A percentile compares a stretch with the other conserved stretches of the same genome.
phyloP scores from a whole-genome alignment of 116 monocot genomes.

The Phalaenopsis hybrid region DNA sequence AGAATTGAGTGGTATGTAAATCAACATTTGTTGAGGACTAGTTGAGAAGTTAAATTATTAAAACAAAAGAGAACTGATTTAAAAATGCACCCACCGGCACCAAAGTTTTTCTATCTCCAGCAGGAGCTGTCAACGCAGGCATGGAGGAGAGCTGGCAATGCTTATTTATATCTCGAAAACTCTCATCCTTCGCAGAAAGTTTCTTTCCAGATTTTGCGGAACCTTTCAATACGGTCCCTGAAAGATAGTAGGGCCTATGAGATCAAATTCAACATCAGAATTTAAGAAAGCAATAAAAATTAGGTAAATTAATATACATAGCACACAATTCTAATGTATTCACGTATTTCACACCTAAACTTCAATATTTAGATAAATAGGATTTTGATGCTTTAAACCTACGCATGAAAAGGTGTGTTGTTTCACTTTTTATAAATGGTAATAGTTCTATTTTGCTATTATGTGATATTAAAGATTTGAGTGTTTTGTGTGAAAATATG shows the following conservation, averaged over 20 bases:
- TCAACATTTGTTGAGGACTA: background rate
- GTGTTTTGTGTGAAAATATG: too few relatives aligned
- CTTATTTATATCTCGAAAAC: conserved; percentile 19
- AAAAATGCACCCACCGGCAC: conserved; percentile 34
- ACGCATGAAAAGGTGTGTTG: too few relatives aligned
- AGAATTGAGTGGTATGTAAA: too few relatives aligned
- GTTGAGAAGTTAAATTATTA: background rate
- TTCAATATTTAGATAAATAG: too few relatives aligned
- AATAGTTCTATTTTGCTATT: too few relatives aligned
- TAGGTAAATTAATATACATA: too few relatives aligned
- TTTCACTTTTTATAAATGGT: too few relatives aligned
- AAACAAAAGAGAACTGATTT: background rate
- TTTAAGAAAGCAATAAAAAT: too few relatives aligned
- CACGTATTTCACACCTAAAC: too few relatives aligned
- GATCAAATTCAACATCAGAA: background rate
- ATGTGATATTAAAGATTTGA: too few relatives aligned
- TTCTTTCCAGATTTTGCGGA: conserved; percentile 32
- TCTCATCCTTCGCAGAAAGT: conserved; percentile 20
- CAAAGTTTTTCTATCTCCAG: conserved; percentile 20
- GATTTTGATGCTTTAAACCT: too few relatives aligned
- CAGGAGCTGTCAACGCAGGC: conserved; percentile 14
- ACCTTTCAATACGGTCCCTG: conserved; percentile 12
- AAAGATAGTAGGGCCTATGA: background rate
- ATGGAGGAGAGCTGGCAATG: conserved; percentile 5
- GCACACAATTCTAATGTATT: too few relatives aligned